phyloP scores from a whole-genome alignment of 345 rosid species.

The Eucalyptus cloeziana region DNA sequence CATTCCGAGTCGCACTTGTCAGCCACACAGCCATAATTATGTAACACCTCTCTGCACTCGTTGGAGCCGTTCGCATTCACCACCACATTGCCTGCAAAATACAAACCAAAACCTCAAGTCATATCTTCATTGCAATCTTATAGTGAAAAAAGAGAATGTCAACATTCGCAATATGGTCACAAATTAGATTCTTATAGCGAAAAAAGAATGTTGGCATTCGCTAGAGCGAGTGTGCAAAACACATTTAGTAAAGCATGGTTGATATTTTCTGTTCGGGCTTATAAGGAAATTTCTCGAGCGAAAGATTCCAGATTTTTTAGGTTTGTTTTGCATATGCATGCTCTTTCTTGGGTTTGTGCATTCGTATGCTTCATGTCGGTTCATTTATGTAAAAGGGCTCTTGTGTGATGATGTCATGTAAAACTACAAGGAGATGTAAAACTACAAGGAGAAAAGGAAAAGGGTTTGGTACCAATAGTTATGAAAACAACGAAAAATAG shows the following conservation, averaged over 20 bases:
- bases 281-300: neutral
- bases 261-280: neutral
- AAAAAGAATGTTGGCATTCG: neutral
- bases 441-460: neutral
- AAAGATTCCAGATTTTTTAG: neutral
- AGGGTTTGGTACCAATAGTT: neutral
- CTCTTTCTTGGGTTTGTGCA: accelerated
- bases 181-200: neutral
- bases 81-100: neutral
- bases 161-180: neutral
- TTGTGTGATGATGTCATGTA: accelerated
- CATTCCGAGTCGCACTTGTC: neutral
- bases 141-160: neutral
- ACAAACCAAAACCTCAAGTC: neutral
- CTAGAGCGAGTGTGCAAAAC: neutral
- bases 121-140: neutral
- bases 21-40: neutral
- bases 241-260: too few relatives aligned
- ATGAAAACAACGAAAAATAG: neutral
- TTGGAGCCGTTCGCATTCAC: neutral
- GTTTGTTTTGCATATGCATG: neutral
- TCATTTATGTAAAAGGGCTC: neutral
- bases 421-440: too few relatives aligned
- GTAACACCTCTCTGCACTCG: neutral
- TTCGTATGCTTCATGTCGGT: neutral